A percentile compares a stretch with the other conserved stretches of the same genome.
Evolutionary conservation across 2,329 filamentous ascomycete genomes (phyloP).

Genomic region (Calonectria henricotiae): DNA sequence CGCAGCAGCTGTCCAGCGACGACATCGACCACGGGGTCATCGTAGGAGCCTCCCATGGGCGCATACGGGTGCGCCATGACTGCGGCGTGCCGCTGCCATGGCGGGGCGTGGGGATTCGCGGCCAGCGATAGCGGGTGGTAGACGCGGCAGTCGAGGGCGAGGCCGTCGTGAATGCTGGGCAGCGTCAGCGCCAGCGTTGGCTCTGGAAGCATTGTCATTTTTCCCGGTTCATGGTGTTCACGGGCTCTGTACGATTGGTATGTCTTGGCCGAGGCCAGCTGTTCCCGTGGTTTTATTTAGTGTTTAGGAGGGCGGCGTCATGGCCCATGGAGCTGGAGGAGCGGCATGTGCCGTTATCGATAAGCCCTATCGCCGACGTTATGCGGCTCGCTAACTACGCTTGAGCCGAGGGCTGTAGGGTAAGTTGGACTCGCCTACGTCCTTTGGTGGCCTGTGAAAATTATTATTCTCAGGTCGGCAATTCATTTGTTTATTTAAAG

Average conservation of each 20-base stretch:
- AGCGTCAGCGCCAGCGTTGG: constrained; percentile 81
- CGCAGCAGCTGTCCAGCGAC: constrained; percentile 77
- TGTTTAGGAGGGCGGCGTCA: not conserved
- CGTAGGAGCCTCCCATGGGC: constrained; percentile 86
- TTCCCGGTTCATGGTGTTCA: constrained; percentile 44
- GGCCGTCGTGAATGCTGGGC: constrained; percentile 87
- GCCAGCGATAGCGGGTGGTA: constrained; percentile 77
- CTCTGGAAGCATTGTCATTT: constrained; percentile 70
- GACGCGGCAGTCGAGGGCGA: constrained; percentile 84
- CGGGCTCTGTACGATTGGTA: not conserved
- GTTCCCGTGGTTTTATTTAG: not conserved
- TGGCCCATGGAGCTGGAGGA: not conserved
- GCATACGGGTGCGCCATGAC: constrained; percentile 94
- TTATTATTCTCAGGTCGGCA: too few relatives aligned
- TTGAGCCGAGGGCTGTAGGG: constrained; percentile 10
- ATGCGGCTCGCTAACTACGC: not conserved
- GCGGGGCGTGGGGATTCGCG: constrained; percentile 53
- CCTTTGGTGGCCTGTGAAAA: not conserved
- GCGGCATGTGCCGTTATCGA: constrained; percentile 7
- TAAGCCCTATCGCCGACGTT: constrained; percentile 15
- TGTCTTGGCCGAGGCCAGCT: not conserved
- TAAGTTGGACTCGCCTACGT: not conserved
- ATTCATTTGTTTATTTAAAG: too few relatives aligned
- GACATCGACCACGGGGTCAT: constrained; percentile 84
- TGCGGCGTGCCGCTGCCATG: constrained; percentile 68